Evolutionary conservation across 1,139 yeast genomes (phyloP), one percentile per base, ranked within the genome.

Genomic region (Meyerozyma guilliermondii): DNA sequence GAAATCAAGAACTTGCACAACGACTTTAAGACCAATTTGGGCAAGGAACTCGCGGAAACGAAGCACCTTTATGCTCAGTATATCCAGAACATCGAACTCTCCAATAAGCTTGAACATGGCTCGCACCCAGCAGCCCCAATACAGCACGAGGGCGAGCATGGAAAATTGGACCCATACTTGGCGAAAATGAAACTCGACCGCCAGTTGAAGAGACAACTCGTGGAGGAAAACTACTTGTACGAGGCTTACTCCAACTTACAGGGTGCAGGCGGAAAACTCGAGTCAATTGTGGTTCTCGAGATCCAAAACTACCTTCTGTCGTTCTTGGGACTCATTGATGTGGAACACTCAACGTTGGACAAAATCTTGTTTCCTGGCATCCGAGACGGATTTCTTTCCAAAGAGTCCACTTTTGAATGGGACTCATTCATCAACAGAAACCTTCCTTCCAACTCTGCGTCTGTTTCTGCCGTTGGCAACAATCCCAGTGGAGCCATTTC

Each of bases 171-270:
- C 62, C 98, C 98, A 1, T 91, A 81, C 55, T 63, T 92, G 50
- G 74, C 87, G 35, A 87, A 87, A 60, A 68, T 80, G 37, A 66
- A 72, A 35, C 70, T 91, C 52, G 96, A 91, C 52, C 75, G 81
- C 57, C 95, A 86, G 59, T 76, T 92, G 55, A 81, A 78, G 52
- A 77, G 76, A 50, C 96, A 88, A 60, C 63, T 92, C 40, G 76
- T 76, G 22, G 97, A 89, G 61, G 98, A 92, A 60, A 85, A 84
- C 60, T 84, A 83, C 54, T 71, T 92, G 42, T 86, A 87, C 54
- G 96, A 89, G 57, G 96, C 98, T 0, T 91, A 79, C 58, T 74
- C 82, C 50, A 91, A 92, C 62, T 72, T 91, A 51, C 96, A 92
- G 65, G 78, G 80, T 35, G 86, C 96, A 1, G 97, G 96, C 39